Base-by-base conservation (phyloP, 1,284 basidiomycete genomes). In the Ceraceosorus guamensis region DNA sequence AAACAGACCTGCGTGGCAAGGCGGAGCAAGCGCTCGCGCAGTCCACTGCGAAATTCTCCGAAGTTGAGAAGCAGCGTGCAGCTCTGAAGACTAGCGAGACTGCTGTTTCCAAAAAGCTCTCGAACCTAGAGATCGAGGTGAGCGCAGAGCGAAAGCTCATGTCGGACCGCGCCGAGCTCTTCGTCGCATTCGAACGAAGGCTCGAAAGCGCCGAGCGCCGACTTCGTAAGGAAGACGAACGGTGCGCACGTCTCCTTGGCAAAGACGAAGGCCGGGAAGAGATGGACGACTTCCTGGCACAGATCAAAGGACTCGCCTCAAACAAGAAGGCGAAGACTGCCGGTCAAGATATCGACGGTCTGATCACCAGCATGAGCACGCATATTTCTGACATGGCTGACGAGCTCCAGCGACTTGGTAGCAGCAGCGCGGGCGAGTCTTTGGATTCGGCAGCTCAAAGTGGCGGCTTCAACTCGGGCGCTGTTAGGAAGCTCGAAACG, bases 261-360 rank as follows among this genome's bases (percentile, higher is more conserved):
- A 75, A 75, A 56, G 60, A 56, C 37, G 73, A 75, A 37, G 73
- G 73, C 8, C 68, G 73, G 13, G 73, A 75, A 46, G 72, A 74
- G 57, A 74, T 75, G 70, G 73, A 75, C 60, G 68, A 71, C 47
- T 55, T 75, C 34, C 61, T 75, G 46, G 64, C 65, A 59, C 69
- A 67, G 46, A 75, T 75, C 68, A 74, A 74, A 54, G 62, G 66
- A 34, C 53, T 62, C 7, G 50, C 56, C 5, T 59, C 58, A 14
- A 55, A 58, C 11, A 43, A 50, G 4, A 67, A 67, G 56, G 52
- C 56, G 33, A 60, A 66, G 51, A 68, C 70, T 2, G 63, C 67
- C 0, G 66, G 67, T 46, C 61, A 67, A 46, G 47, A 63, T 32
- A 58, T 59, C 13, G 61, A 61, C 16, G 52, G 41, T 11, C 55